Evolutionary conservation across 2,329 filamentous ascomycete genomes (phyloP).

Genomic region (Colletotrichum sp.): DNA sequence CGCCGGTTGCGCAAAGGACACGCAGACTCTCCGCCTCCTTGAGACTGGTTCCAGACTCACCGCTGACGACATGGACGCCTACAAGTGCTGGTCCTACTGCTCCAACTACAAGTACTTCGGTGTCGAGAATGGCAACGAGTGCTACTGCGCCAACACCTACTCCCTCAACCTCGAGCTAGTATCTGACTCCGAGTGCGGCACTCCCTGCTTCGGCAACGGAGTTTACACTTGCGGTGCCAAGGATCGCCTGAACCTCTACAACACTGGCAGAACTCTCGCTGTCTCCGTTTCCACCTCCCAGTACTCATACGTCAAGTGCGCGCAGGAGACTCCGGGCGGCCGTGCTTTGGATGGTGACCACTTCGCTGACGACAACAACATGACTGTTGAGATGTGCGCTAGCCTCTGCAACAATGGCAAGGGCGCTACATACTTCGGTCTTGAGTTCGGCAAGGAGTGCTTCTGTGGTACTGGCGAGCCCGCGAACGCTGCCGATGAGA

Average conservation of each 20-base stretch:
- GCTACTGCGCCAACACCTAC: conserved; percentile 22
- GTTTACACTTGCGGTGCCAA: conserved; percentile 40
- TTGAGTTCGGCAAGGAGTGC: conserved; percentile 51
- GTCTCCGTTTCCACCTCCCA: background rate
- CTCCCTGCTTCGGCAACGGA: conserved; percentile 37
- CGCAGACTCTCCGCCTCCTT: conserved; percentile 37
- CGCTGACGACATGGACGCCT: conserved; percentile 48
- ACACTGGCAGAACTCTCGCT: background rate
- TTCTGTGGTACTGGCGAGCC: conserved; percentile 36
- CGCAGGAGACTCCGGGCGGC: background rate
- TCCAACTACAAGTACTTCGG: conserved; percentile 24
- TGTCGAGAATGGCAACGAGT: conserved; percentile 22
- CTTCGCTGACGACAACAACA: background rate
- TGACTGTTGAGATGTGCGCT: background rate
- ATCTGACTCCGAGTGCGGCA: conserved; percentile 30
- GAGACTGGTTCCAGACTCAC: conserved; percentile 40
- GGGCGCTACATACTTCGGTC: conserved; percentile 37
- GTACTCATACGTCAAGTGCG: background rate
- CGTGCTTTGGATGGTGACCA: background rate
- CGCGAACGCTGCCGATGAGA: background rate
- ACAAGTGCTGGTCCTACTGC: conserved; percentile 55
- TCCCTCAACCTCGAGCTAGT: background rate
- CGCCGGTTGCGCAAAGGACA: conserved; percentile 45
- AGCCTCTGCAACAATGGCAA: background rate
- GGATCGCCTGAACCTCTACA: conserved; percentile 39